phyloP scores from a whole-genome alignment of 179 eudicot species.

The Gypsophila paniculata region DNA sequence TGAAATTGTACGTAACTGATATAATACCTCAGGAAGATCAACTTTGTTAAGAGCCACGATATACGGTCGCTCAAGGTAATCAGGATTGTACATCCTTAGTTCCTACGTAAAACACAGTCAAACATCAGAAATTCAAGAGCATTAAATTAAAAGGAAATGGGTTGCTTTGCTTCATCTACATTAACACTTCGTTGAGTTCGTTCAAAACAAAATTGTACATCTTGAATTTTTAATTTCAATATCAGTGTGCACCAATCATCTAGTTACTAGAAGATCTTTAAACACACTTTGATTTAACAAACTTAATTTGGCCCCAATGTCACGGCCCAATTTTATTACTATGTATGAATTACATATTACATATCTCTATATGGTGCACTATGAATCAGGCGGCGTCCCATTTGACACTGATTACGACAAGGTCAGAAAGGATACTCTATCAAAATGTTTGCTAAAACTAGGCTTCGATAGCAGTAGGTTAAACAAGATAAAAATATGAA shows the following conservation, averaged over 20 bases:
- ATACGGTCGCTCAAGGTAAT: slow-evolving; percentile 80
- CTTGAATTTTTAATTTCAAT: not conserved
- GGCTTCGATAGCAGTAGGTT: not conserved
- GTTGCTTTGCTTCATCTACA: not conserved
- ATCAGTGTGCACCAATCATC: not conserved
- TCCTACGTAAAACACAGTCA: slow-evolving; percentile 46
- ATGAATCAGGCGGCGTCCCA: not conserved
- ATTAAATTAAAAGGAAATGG: not conserved
- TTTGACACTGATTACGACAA: not conserved
- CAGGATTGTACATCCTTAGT: slow-evolving; percentile 93
- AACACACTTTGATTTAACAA: not conserved
- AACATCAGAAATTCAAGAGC: slow-evolving; percentile 6
- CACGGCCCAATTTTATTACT: not conserved
- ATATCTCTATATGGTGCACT: not conserved
- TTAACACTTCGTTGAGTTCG: too few species aligned
- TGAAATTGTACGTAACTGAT: not conserved
- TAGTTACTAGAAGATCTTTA: not conserved
- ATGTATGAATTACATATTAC: not conserved
- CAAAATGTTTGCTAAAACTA: not conserved
- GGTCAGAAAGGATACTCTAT: not conserved
- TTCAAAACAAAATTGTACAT: not conserved
- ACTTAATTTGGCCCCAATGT: not conserved
- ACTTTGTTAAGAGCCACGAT: slow-evolving; percentile 86
- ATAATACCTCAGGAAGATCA: slow-evolving; percentile 77
- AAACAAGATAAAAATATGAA: not conserved